Evolutionary conservation across 257 asterid genomes (phyloP), one percentile per base, ranked within the genome.

Genomic region (Cynanchum wilfordii): DNA sequence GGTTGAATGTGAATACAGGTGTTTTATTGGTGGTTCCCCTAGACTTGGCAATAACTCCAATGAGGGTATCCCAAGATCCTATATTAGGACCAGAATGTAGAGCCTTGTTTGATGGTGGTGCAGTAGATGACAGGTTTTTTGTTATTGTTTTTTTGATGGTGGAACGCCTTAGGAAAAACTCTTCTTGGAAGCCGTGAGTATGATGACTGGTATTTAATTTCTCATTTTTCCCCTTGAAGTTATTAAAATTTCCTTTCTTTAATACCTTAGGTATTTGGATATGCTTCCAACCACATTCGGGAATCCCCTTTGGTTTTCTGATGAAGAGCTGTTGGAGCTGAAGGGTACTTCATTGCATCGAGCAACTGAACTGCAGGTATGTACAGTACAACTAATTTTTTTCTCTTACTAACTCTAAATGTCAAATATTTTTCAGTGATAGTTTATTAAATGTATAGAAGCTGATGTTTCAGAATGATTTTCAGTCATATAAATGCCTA

Each of bases 131-230:
- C 75, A 78, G 98, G 50, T 86, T 94, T 85, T 80, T 91, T 88
- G 76, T 94, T 49, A 86, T 90, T 82, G 74, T 92, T 85, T 94
- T 91, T 84, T 83, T 94, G 56, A 88, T 85, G 4, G 93, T 94
- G 77, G 97, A 94, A 78, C 97, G 89, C 70, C 81, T 82, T 25
- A 84, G 98, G 51, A 85, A 80, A 79, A 87, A 84, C 86, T 90
- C 97, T 50, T 72, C 90, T 11, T 89, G 99, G 98, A 90, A 90
- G 84, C 96, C 98, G 99, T 94, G 83, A 54, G 96, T 83, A 50
- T 42, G 50, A 33, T 49, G 33, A 15, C 52, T 51, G 27, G 75
- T 10, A 8, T 56, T 70, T 60, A 42, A 50, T 40, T 54, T 17
- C 25, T 22, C 25, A 49, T 49, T 58, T 33, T 63, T 24, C 54